Conservation (phyloP, 805 yeast genomes). For the Pichia thaimueangensis region DNA sequence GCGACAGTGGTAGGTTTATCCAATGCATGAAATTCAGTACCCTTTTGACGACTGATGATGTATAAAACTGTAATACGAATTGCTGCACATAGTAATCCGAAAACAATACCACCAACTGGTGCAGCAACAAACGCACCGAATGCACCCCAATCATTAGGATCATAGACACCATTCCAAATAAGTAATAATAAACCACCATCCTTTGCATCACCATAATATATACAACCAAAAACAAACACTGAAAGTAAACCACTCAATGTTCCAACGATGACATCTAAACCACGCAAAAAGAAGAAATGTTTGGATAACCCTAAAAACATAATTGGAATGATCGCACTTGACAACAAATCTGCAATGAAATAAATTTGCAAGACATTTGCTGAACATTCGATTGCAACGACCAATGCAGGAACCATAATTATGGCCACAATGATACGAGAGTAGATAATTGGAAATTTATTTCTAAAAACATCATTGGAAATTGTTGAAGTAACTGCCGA, state of each 20-base stretch:
- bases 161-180: constrained; percentile 74
- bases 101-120: constrained; percentile 69
- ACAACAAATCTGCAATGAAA: constrained; percentile 83
- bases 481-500: constrained; percentile 84
- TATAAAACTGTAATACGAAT: constrained; percentile 36
- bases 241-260: constrained; percentile 77
- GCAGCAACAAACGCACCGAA: constrained; percentile 93
- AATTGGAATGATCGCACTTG: constrained; percentile 81
- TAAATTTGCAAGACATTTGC: constrained; percentile 80
- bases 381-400: constrained; percentile 77
- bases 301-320: constrained; percentile 72
- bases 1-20: constrained; percentile 28
- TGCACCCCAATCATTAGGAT: constrained; percentile 80
- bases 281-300: constrained; percentile 61
- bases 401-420: constrained; percentile 81
- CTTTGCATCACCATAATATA: constrained; percentile 64
- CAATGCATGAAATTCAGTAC: constrained; percentile 39
- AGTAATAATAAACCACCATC: constrained; percentile 75
- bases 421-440: constrained; percentile 65
- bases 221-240: constrained; percentile 77
- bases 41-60: constrained; percentile 30
- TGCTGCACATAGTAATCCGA: constrained; percentile 47
- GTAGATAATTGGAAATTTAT: constrained; percentile 59
- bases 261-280: constrained; percentile 76
- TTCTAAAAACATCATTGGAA: constrained; percentile 85